These are phyloP conservation scores for Alternaria dauci DNA, from an alignment of 2,329 filamentous ascomycete genomes.

Conservation along the genomic window DNA sequence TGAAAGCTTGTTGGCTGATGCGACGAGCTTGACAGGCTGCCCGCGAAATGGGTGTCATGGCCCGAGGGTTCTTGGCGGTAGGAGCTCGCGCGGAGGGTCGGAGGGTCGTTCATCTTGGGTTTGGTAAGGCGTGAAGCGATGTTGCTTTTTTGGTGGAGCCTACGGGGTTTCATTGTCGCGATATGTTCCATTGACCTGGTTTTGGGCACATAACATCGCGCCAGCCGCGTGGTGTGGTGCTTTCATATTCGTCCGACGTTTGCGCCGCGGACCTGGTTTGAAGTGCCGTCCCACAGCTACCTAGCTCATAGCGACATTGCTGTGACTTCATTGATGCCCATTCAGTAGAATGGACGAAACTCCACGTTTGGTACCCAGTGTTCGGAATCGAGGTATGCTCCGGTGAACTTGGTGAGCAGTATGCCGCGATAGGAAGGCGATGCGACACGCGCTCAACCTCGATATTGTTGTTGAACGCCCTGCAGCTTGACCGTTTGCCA, in stretches of 20 bases:
- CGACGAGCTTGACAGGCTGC: slow-evolving; percentile 1
- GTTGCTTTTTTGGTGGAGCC: background rate
- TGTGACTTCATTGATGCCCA: background rate
- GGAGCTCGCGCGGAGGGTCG: slow-evolving; percentile 9
- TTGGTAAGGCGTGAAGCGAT: background rate
- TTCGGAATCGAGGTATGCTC: background rate
- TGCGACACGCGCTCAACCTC: background rate
- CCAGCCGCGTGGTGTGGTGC: slow-evolving; percentile 1
- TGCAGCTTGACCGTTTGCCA: background rate
- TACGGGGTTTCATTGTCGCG: background rate
- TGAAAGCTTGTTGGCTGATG: background rate
- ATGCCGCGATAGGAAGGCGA: slow-evolving; percentile 2
- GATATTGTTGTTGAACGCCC: background rate
- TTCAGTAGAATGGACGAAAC: background rate
- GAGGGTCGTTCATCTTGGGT: slow-evolving; percentile 2
- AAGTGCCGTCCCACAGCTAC: background rate
- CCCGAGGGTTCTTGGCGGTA: background rate
- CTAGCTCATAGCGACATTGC: background rate
- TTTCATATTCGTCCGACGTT: background rate
- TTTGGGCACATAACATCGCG: background rate
- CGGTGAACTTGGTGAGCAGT: background rate
- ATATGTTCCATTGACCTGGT: slow-evolving; percentile 7
- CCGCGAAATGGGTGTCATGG: background rate
- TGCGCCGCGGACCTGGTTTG: background rate
- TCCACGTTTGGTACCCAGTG: background rate